Percentiles rank a stretch among this genome's conserved stretches.
Evolutionary conservation across 257 asterid genomes (phyloP).

Genomic region (Nicotiana attenuata): DNA sequence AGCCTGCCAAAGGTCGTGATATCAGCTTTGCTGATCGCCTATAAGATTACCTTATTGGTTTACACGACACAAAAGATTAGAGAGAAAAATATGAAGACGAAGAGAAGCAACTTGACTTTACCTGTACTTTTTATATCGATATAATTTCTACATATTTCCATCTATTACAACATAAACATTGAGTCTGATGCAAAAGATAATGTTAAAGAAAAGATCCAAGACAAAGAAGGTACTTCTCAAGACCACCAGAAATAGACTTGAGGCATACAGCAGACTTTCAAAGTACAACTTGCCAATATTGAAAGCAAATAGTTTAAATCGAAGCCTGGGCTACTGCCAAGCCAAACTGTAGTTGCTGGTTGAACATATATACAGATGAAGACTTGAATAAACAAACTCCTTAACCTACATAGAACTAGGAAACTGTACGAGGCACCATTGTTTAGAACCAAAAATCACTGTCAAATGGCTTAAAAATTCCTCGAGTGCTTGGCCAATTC

Average conservation of each 20-base stretch:
- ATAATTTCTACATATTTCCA: too few species aligned
- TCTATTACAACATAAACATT: too few species aligned
- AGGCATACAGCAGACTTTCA: neutral
- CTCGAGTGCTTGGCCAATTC: slow-evolving; percentile 12
- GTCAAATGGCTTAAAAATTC: neutral
- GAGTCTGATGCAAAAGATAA: too few species aligned
- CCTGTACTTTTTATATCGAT: too few species aligned
- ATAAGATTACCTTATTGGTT: too few species aligned
- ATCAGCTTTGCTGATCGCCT: too few species aligned
- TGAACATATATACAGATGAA: neutral
- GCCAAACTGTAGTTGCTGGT: neutral
- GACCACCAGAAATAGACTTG: neutral
- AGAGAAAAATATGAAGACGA: too few species aligned
- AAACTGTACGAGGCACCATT: neutral
- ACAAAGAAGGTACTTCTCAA: too few species aligned
- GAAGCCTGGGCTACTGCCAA: neutral
- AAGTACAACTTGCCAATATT: neutral
- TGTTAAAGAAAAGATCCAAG: too few species aligned
- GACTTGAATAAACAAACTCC: neutral
- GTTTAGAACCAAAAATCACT: neutral
- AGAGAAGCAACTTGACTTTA: too few species aligned
- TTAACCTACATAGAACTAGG: neutral
- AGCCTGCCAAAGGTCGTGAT: neutral
- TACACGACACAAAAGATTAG: too few species aligned
- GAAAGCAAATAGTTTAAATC: neutral